Percentiles rank a stretch among this genome's conserved stretches.
Conservation (phyloP, 108 stramenopile genomes). For the Pseudonitzschia multiseries region DNA sequence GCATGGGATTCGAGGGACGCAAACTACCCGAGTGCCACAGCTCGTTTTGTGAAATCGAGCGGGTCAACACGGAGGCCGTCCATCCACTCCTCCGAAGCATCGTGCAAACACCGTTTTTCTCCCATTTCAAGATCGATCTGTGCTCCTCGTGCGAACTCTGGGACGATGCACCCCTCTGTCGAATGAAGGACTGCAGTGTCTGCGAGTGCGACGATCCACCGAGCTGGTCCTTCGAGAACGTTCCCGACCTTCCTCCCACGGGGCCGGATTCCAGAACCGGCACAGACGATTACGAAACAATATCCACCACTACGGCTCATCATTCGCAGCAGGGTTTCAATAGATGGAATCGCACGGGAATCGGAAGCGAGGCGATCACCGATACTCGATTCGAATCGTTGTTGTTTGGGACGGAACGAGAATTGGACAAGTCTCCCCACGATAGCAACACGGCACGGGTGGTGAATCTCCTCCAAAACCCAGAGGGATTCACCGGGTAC, state of each 20-base stretch:
- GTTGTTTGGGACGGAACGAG: background rate
- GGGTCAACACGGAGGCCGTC: background rate
- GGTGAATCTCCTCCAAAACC: background rate
- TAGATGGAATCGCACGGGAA: no score
- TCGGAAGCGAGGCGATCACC: background rate
- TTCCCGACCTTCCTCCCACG: background rate
- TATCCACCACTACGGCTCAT: no score
- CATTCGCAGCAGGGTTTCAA: no score
- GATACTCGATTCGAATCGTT: background rate
- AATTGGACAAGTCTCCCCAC: no score
- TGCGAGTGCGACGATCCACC: slow-evolving; percentile 16
- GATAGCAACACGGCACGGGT: background rate
- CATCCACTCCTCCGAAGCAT: background rate
- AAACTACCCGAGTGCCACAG: background rate
- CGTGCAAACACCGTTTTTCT: slow-evolving; percentile 5
- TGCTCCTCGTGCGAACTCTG: slow-evolving; percentile 10
- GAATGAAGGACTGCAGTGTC: slow-evolving; percentile 9
- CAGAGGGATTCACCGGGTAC: slow-evolving; percentile 10
- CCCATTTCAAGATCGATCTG: slow-evolving; percentile 14
- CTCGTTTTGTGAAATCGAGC: slow-evolving; percentile 1
- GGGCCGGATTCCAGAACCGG: background rate
- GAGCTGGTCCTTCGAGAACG: background rate
- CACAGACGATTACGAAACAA: no score
- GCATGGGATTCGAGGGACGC: background rate
- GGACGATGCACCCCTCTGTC: background rate